Evolutionary conservation across 495 filamentous ascomycete species (phyloP), one percentile per base, ranked within the genome.

Genomic region (Gamarada debralockiae): DNA sequence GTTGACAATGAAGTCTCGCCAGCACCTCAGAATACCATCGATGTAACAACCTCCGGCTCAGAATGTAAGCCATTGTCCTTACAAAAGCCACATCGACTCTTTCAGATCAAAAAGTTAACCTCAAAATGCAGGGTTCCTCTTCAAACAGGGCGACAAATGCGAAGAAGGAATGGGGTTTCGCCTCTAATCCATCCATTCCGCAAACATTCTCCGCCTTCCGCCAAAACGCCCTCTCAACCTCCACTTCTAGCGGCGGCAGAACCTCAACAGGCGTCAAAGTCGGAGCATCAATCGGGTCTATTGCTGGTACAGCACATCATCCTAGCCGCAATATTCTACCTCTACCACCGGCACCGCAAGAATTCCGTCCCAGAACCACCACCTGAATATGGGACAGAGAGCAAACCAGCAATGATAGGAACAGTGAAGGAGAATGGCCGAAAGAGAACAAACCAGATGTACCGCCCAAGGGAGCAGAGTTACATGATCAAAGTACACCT

Each of bases 101-200:
- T 15, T 21, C 21, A 21, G 9, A 48, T n/a, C 34, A 29, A 39
- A 21, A 20, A 20, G 17, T 24, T 14, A 12, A 29, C 18, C 4
- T 27, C 9, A 44, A 23, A 23, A 53, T 20, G 34, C 42, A 83
- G 81, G 80, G 82, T 86, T 86, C 75, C 87, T 79, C 71, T 88
- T 83, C 72, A 70, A 68, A 44, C 81, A 85, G 61, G 62, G 55
- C 29, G 73, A 72, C 53, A 83, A 88, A 69, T 87, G 85, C 66
- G 81, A 81, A 24, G 76, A 78, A 66, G 85, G 85, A 53, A 89
- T 89, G 85, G 75, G 78, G 52, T 87, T 89, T 69, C 75, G 80
- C 59, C 81, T 87, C 75, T 87, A 89, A 73, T 82, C 83, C 67
- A 45, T 80, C 80, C 55, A 82, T 84, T 8, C 8, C 31, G n/a